Evolutionary conservation across 1,139 yeast species (phyloP).

Genomic region (Tardiomyces digboiensis): DNA sequence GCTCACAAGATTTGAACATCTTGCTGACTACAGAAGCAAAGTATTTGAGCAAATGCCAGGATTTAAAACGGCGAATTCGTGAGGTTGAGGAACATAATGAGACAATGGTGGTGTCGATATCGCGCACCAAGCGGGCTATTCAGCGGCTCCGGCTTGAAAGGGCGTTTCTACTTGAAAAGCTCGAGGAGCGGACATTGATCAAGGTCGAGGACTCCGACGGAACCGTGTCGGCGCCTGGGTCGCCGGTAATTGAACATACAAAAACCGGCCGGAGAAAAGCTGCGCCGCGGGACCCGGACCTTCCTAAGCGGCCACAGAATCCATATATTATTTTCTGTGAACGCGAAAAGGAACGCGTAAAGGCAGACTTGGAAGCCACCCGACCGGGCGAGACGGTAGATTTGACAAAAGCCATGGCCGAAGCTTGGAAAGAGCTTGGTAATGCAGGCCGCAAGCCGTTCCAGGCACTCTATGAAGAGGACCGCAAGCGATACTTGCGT

Average conservation of each 20-base stretch:
- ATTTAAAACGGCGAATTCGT: slow-evolving; percentile 58
- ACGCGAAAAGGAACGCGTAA: slow-evolving; percentile 66
- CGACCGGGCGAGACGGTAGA: slow-evolving; percentile 43
- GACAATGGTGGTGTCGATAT: slow-evolving; percentile 63
- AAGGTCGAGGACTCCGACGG: slow-evolving; percentile 1
- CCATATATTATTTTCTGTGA: slow-evolving; percentile 87
- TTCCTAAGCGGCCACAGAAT: slow-evolving; percentile 85
- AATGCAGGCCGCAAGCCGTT: slow-evolving; percentile 68
- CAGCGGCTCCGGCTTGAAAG: slow-evolving; percentile 79
- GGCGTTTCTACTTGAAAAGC: slow-evolving; percentile 65
- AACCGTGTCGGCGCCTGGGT: slow-evolving; percentile 1
- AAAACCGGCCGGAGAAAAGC: neutral
- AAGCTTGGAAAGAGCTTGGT: slow-evolving; percentile 72
- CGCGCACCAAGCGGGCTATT: slow-evolving; percentile 68
- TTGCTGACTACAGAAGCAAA: slow-evolving; percentile 21
- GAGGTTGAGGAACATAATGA: slow-evolving; percentile 80
- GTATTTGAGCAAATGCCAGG: slow-evolving; percentile 55
- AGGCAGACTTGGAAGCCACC: slow-evolving; percentile 38
- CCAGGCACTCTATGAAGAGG: slow-evolving; percentile 70
- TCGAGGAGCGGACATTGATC: slow-evolving; percentile 39
- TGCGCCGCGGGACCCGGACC: slow-evolving; percentile 61
- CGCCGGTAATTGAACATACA: neutral
- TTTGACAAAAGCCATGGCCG: slow-evolving; percentile 69
- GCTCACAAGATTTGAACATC: too few relatives aligned
- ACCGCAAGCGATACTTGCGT: slow-evolving; percentile 60